Conservation (phyloP, 257 asterid genomes). For the Paraleonurus japonicus region DNA sequence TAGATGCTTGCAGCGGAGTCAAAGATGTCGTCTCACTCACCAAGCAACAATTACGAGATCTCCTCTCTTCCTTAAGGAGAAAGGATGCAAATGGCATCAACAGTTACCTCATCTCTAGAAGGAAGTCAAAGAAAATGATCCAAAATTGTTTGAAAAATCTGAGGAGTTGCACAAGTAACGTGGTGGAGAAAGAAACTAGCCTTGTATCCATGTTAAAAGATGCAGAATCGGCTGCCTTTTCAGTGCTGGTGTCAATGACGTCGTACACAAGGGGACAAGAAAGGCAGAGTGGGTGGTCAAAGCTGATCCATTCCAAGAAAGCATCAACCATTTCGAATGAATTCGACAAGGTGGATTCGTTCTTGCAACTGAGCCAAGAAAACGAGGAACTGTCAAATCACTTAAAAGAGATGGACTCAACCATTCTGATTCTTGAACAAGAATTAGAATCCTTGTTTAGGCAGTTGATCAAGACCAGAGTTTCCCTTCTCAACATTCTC, state of each 20-base stretch:
- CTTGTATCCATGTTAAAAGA: constrained; percentile 23
- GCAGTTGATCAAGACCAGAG: constrained; percentile 38
- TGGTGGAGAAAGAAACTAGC: constrained; percentile 9
- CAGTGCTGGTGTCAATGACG: constrained; percentile 23
- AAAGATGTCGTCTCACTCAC: constrained; percentile 27
- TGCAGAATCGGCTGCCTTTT: constrained; percentile 25
- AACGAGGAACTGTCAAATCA: constrained; percentile 14
- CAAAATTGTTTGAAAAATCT: constrained; percentile 26
- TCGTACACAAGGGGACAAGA: constrained; percentile 20
- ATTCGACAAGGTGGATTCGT: constrained; percentile 31
- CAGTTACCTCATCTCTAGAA: constrained; percentile 14
- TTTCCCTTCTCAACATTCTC: constrained; percentile 42
- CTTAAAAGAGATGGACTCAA: constrained; percentile 36
- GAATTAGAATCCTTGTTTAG: constrained; percentile 36
- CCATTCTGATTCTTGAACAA: constrained; percentile 33
- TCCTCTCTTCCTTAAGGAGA: constrained; percentile 37
- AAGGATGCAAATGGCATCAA: constrained; percentile 20
- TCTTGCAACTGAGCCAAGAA: constrained; percentile 24
- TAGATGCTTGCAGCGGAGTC: constrained; percentile 33
- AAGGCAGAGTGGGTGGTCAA: constrained; percentile 36
- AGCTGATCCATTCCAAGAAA: constrained; percentile 28
- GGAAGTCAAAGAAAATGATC: constrained; percentile 25
- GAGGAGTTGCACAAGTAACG: constrained; percentile 7
- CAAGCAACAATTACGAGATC: constrained; percentile 26
- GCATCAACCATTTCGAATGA: constrained; percentile 25